Evolutionary conservation across 2,329 filamentous ascomycete genomes (phyloP), one percentile per base, ranked within the genome.

Genomic region (Seiridium cupressi): DNA sequence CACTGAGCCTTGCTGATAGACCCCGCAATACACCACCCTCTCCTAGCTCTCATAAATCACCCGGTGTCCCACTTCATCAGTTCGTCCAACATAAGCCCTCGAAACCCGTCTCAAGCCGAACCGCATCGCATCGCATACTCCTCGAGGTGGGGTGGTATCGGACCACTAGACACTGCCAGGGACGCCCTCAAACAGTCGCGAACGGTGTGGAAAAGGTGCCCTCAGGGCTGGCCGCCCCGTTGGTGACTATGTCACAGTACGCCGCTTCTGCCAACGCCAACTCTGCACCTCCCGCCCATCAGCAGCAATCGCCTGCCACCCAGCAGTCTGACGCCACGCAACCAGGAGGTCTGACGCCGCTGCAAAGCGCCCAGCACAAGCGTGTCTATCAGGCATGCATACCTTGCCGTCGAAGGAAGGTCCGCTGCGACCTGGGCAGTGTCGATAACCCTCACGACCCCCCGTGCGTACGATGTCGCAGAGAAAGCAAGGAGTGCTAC

Each of bases 401-500:
- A 55, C 84, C 84, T 5, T 87, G 84, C 63, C 83, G 84, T 18
- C 81, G 84, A 3, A 80, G 84, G 65, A 88, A 88, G 71, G 84
- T 88, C 34, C 81, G 85, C 61, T 87, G 84, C 73, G 84, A 87
- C 65, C 76, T 88, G 5, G 85, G 85, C 60, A 90, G 89, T 69
- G 94, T 98, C 72, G 95, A 98, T 77, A 94, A 95, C 69, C 95
- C 95, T 32, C 88, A 93, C 75, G 92, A 96, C 69, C 94, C 94
- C 59, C 95, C 95, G 2, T 99, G 95, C 75, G 91, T 94, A 61
- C 88, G 95, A 71, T 99, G 95, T 74, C 89, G 93, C 57, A 89
- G 95, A 66, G 95, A 99, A 80, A 92, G 89, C 79, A 98, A 98
- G 75, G 90, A 97, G 70, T 99, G 95, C 80, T 96, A 90, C 83